Conservation (phyloP, 495 filamentous ascomycete species). For the Penicillium canariense region DNA sequence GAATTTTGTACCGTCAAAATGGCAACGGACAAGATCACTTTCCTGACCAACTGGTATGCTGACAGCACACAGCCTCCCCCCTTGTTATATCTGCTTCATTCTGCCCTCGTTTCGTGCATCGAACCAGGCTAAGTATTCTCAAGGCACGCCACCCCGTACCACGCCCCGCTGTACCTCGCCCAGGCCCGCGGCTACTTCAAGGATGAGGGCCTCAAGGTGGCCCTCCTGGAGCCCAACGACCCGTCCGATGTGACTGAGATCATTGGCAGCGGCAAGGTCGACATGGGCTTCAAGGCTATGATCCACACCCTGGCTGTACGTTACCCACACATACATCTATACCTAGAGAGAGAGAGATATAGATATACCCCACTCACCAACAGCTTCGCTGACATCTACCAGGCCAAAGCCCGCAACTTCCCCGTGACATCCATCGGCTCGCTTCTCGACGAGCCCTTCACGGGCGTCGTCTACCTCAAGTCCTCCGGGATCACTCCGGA, state of each 20-base stretch:
- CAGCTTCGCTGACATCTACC: background rate
- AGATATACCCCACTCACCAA: background rate
- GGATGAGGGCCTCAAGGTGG: constrained; percentile 67
- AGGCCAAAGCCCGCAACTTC: constrained; percentile 69
- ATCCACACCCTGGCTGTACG: constrained; percentile 67
- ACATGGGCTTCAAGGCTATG: constrained; percentile 76
- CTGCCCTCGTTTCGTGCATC: background rate
- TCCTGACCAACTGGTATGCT: constrained; percentile 67
- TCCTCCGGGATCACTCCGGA: constrained; percentile 64
- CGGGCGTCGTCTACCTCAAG: constrained; percentile 69
- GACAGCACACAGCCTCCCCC: background rate
- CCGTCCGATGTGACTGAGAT: constrained; percentile 71
- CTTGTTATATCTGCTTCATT: constrained; percentile 1
- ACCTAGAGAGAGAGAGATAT: background rate
- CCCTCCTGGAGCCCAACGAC: constrained; percentile 69
- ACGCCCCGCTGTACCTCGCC: constrained; percentile 68
- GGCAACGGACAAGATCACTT: constrained; percentile 74
- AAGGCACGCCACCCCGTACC: constrained; percentile 73
- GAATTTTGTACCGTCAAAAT: constrained; percentile 44
- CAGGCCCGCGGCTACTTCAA: constrained; percentile 69
- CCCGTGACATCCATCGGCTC: constrained; percentile 66
- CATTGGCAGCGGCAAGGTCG: constrained; percentile 66
- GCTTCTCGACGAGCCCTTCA: constrained; percentile 70
- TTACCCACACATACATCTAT: background rate
- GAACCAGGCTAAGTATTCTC: constrained; percentile 27